Percentiles rank a stretch among this genome's conserved stretches.
These are phyloP conservation scores for Capsaspora owczarzaki DNA, from an alignment of 78 protist species.

Conservation along the genomic window DNA sequence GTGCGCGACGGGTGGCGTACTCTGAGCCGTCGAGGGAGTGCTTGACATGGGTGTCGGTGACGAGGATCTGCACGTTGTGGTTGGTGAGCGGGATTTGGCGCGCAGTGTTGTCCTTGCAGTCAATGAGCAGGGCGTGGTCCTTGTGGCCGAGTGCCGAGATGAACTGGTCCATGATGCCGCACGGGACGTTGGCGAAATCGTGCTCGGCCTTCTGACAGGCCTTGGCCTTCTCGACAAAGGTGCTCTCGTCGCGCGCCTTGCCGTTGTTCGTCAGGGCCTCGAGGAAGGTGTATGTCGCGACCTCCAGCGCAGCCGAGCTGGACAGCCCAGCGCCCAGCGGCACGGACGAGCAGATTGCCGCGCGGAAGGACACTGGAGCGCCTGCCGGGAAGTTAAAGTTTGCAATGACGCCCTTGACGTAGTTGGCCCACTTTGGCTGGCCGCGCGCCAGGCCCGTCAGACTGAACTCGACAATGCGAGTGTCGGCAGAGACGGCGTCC, in stretches of 20 bases:
- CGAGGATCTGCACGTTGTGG: slow-evolving; percentile 3
- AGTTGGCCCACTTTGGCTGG: slow-evolving; percentile 27
- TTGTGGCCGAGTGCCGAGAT: slow-evolving; percentile 24
- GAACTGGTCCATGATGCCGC: slow-evolving; percentile 39
- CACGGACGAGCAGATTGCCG: slow-evolving; percentile 7
- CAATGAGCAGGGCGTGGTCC: slow-evolving; percentile 10
- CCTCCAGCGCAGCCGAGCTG: slow-evolving; percentile 30
- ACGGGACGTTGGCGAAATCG: slow-evolving; percentile 23
- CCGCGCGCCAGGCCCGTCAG: slow-evolving; percentile 6
- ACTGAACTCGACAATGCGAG: too few relatives aligned
- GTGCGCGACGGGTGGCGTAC: slow-evolving; percentile 31
- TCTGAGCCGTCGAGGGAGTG: slow-evolving; percentile 26
- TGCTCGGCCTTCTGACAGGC: slow-evolving; percentile 33
- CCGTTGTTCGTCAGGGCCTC: slow-evolving; percentile 25
- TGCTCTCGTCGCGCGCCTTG: not conserved
- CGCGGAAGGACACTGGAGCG: too few relatives aligned
- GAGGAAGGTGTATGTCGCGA: slow-evolving; percentile 15
- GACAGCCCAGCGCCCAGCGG: slow-evolving; percentile 34
- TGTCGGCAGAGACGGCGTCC: too few relatives aligned
- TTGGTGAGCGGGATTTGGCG: slow-evolving; percentile 4
- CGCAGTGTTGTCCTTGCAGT: slow-evolving; percentile 13
- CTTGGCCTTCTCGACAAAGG: slow-evolving; percentile 8
- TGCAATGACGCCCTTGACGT: slow-evolving; percentile 20
- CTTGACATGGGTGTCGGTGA: slow-evolving; percentile 19
- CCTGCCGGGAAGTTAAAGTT: slow-evolving; percentile 16